phyloP scores from a whole-genome alignment of 192 early-diverging fungal species.

The Backusella westeae region DNA sequence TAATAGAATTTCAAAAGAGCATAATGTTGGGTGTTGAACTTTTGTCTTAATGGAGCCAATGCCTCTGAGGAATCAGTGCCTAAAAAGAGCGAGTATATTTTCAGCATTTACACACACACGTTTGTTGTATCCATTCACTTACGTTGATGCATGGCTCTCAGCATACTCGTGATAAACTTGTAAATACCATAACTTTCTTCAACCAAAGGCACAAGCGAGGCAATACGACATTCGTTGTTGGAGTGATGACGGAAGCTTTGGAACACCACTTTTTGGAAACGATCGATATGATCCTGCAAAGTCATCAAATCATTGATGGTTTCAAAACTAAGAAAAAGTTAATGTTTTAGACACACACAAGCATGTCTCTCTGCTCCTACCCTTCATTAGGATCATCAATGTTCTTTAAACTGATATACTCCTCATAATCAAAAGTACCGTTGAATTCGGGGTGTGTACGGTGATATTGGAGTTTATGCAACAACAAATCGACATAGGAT shows the following conservation, averaged over 20 bases:
- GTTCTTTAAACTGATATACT: conserved; percentile 90
- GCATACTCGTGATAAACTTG: conserved; percentile 93
- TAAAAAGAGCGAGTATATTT: not conserved
- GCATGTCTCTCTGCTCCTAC: conserved; percentile 25
- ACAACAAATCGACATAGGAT: conserved; percentile 86
- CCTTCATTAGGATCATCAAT: conserved; percentile 99
- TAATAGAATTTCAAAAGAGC: conserved; percentile 87
- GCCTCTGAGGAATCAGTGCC: conserved; percentile 79
- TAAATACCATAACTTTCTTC: conserved; percentile 96
- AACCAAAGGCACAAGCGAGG: conserved; percentile 94
- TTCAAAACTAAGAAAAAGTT: conserved; percentile 66
- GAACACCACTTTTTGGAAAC: conserved; percentile 90
- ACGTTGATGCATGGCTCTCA: conserved; percentile 93
- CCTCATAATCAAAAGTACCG: conserved; percentile 96
- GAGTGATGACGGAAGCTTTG: conserved; percentile 73
- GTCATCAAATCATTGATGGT: conserved; percentile 93
- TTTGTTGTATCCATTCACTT: conserved; percentile 15
- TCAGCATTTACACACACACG: no score
- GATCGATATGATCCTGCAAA: conserved; percentile 89
- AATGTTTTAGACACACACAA: not conserved
- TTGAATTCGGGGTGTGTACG: conserved; percentile 87
- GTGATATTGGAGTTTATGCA: conserved; percentile 92
- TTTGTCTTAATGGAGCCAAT: conserved; percentile 79
- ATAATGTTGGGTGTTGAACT: conserved; percentile 87
- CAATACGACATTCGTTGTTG: conserved; percentile 94